phyloP scores from a whole-genome alignment of 2,329 filamentous ascomycete genomes.

The Alternaria tenuissima region DNA sequence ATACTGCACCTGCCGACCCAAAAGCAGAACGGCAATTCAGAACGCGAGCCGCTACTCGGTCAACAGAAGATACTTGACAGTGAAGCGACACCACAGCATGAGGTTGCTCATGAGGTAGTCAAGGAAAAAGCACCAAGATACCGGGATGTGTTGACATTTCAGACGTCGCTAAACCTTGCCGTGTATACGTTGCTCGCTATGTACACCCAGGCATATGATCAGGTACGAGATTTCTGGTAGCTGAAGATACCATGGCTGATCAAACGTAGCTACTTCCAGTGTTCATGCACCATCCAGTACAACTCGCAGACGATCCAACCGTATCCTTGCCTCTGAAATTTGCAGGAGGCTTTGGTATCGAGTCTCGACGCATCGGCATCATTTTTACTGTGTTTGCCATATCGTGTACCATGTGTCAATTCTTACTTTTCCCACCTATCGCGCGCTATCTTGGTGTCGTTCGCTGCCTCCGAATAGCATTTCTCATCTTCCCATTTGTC shows the following conservation, averaged over 20 bases:
- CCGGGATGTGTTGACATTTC: conserved; percentile 73
- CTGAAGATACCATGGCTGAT: conserved; percentile 12
- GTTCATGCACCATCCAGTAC: conserved; percentile 79
- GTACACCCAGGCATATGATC: conserved; percentile 85
- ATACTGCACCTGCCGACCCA: conserved; percentile 23
- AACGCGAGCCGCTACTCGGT: conserved; percentile 43
- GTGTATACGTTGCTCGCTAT: conserved; percentile 83
- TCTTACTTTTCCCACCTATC: conserved; percentile 81
- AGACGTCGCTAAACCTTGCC: conserved; percentile 77
- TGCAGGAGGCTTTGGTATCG: conserved; percentile 78
- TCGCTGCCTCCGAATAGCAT: conserved; percentile 73
- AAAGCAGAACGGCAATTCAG: conserved; percentile 17
- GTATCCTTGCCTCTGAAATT: conserved; percentile 80
- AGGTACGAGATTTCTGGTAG: conserved; percentile 50
- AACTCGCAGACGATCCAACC: conserved; percentile 61
- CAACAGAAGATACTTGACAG: conserved; percentile 30
- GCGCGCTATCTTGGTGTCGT: conserved; percentile 78
- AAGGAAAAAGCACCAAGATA: conserved; percentile 51
- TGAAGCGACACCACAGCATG: conserved; percentile 19
- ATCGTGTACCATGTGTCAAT: conserved; percentile 81
- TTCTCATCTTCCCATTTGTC: conserved; percentile 73
- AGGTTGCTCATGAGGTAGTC: not conserved
- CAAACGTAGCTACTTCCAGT: conserved; percentile 72
- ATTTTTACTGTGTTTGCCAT: conserved; percentile 87
- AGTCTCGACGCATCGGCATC: conserved; percentile 78